A percentile compares a stretch with the other conserved stretches of the same genome.
Conservation (phyloP, 2,329 filamentous ascomycete genomes). For the Pestalotiopsis sp. region DNA sequence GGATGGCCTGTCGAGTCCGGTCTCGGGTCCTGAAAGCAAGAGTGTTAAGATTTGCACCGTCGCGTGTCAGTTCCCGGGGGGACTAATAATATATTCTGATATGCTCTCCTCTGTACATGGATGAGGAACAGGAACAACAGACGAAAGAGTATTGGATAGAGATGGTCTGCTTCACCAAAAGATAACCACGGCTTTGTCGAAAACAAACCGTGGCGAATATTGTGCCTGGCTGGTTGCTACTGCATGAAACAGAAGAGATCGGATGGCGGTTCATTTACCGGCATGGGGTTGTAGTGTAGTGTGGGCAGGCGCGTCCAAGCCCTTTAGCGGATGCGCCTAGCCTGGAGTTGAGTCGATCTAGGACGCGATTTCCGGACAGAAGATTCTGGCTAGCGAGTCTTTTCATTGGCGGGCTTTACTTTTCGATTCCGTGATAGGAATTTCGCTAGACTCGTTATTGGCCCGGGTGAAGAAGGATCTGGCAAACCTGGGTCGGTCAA, state of each 20-base stretch:
- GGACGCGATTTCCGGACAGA: neutral
- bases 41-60: conserved; percentile 1
- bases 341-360: neutral
- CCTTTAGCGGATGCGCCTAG: neutral
- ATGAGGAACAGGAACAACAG: neutral
- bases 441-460: neutral
- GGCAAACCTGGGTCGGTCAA: neutral
- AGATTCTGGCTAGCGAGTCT: neutral
- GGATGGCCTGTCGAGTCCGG: conserved; percentile 6
- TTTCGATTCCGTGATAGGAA: conserved; percentile 6
- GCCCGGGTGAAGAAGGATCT: neutral
- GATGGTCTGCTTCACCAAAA: neutral
- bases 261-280: neutral
- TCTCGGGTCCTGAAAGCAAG: neutral
- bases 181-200: neutral
- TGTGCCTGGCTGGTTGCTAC: neutral
- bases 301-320: neutral
- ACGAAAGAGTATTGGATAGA: neutral
- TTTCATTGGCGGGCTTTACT: neutral
- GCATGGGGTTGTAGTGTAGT: neutral
- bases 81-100: neutral
- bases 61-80: neutral
- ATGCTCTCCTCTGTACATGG: neutral
- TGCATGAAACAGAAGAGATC: neutral
- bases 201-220: neutral